Conservation (phyloP, 306 rosid species). For the cucumber (Cucumis sativus) region Cucumber_9930_V3 NC_026658.2:1643501-1644000, state of each 20-base stretch:
- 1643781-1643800: slow-evolving; percentile 22
- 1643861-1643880: not conserved
- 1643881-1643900: not conserved
- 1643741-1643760: slow-evolving; percentile 28
- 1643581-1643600: not conserved
- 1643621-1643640: not conserved
- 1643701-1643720: slow-evolving; percentile 60
- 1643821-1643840: slow-evolving; percentile 40
- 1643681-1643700: slow-evolving; percentile 1
- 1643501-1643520: not conserved
- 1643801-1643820: slow-evolving; percentile 38
- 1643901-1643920: not conserved
- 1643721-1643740: slow-evolving; percentile 41
- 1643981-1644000: not conserved
- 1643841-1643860: not conserved
- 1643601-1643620: slow-evolving; percentile 4
- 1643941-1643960: not conserved
- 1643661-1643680: not conserved
- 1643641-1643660: not conserved
- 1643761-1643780: slow-evolving; percentile 34
- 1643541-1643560: not conserved
- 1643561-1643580: not conserved
- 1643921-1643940: not conserved
- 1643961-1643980: not conserved
- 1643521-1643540: not conserved